Evolutionary conservation across 495 filamentous ascomycete species (phyloP).

Genomic region (Talaromyces liani): DNA sequence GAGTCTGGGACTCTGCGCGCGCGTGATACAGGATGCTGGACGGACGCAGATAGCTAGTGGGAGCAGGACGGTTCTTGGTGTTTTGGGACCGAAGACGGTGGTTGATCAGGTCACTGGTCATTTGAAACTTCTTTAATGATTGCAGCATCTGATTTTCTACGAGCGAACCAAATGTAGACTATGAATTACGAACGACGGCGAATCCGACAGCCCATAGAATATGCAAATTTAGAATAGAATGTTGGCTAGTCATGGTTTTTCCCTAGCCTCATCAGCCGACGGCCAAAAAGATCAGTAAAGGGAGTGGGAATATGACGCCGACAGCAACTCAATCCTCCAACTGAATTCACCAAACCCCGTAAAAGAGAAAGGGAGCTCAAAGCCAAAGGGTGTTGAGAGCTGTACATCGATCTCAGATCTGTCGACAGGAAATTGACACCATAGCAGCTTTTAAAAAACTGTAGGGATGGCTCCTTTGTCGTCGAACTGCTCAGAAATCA

Average conservation of each 20-base stretch:
- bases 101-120: slow-evolving; percentile 81
- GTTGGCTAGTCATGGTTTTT: slow-evolving; percentile 78
- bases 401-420: slow-evolving; percentile 72
- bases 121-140: slow-evolving; percentile 70
- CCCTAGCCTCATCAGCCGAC: slow-evolving; percentile 75
- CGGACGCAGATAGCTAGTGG: slow-evolving; percentile 94
- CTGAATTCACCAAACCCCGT: slow-evolving; percentile 54
- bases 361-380: slow-evolving; percentile 59
- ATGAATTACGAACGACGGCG: neutral
- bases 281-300: slow-evolving; percentile 62
- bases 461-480: slow-evolving; percentile 67
- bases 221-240: slow-evolving; percentile 28
- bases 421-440: slow-evolving; percentile 90
- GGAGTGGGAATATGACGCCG: slow-evolving; percentile 82
- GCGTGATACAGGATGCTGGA: slow-evolving; percentile 90
- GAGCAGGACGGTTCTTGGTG: slow-evolving; percentile 81
- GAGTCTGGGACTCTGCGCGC: slow-evolving; percentile 76
- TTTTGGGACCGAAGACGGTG: slow-evolving; percentile 81
- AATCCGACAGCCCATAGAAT: neutral
- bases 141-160: neutral
- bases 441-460: slow-evolving; percentile 29
- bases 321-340: slow-evolving; percentile 46
- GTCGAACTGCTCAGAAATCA: slow-evolving; percentile 79
- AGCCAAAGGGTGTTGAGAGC: slow-evolving; percentile 33
- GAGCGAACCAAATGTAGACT: neutral